Evolutionary conservation across 768 basidiomycete species (phyloP).

Genomic region (Trametes meyenii): DNA sequence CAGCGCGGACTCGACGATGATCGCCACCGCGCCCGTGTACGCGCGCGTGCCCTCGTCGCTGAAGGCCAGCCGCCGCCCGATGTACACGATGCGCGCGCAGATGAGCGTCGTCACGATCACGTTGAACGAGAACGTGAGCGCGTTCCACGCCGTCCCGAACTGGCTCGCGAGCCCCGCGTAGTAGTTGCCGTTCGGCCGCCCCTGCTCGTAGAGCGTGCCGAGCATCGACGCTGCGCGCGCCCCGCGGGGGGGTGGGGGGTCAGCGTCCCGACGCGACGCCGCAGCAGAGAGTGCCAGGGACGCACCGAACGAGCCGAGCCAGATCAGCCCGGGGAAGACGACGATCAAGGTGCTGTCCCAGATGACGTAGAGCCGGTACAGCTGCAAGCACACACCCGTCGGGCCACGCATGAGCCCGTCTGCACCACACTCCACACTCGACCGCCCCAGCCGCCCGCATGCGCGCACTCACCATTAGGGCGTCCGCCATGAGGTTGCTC

Average conservation of each 20-base stretch:
- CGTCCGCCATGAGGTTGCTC: conserved; percentile 32
- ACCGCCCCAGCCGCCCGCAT: background rate
- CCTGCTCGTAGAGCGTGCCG: conserved; percentile 42
- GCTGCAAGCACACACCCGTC: conserved; percentile 9
- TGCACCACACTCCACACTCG: no score
- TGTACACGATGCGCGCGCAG: conserved; percentile 40
- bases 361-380: conserved; percentile 32
- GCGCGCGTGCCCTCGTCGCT: conserved; percentile 33
- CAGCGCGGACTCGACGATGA: conserved; percentile 45
- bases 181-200: conserved; percentile 44
- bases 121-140: conserved; percentile 45
- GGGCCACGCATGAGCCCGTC: no score
- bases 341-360: conserved; percentile 28
- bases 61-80: conserved; percentile 33
- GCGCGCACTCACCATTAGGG: conserved; percentile 29
- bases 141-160: conserved; percentile 45
- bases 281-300: background rate
- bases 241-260: background rate
- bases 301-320: conserved; percentile 29
- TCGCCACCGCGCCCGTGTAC: conserved; percentile 42
- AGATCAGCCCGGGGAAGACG: conserved; percentile 28
- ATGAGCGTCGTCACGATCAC: conserved; percentile 45
- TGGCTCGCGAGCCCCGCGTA: conserved; percentile 41
- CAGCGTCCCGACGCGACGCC: background rate
- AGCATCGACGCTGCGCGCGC: conserved; percentile 41